phyloP scores from a whole-genome alignment of 305 asterid species.

The Solanum hybrid region DNA sequence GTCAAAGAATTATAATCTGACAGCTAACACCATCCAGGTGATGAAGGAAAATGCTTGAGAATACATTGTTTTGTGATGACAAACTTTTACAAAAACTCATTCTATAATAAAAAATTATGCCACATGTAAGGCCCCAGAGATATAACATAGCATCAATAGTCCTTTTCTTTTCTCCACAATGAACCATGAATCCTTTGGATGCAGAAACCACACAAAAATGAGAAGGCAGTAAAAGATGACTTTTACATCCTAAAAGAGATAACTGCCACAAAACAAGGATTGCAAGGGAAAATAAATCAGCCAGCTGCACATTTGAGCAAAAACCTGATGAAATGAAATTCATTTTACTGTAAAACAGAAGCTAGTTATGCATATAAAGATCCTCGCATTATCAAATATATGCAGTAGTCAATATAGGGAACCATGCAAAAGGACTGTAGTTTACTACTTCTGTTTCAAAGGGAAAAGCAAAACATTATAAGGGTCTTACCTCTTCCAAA shows the following conservation, averaged over 20 bases:
- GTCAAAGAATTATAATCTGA: constrained; percentile 1
- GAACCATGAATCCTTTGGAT: background rate
- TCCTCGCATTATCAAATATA: background rate
- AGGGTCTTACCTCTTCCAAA: constrained; percentile 35
- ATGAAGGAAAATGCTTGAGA: constrained; percentile 1
- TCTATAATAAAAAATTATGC: background rate
- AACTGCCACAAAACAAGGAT: background rate
- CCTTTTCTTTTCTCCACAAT: background rate
- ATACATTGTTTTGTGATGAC: background rate
- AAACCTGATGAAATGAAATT: background rate
- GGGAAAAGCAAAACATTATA: background rate
- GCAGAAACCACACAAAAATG: background rate
- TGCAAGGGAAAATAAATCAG: background rate
- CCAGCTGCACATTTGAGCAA: background rate
- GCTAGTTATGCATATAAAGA: background rate
- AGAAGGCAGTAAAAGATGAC: constrained; percentile 2
- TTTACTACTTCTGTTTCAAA: background rate
- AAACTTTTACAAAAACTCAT: background rate
- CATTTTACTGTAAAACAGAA: background rate
- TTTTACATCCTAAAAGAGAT: background rate
- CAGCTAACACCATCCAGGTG: background rate
- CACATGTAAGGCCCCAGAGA: background rate
- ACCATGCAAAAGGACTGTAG: constrained; percentile 2
- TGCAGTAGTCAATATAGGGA: background rate
- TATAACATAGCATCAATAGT: background rate